Evolutionary conservation across 129 eudicot genomes (phyloP).

Genomic region (Flaveria bidentis): DNA sequence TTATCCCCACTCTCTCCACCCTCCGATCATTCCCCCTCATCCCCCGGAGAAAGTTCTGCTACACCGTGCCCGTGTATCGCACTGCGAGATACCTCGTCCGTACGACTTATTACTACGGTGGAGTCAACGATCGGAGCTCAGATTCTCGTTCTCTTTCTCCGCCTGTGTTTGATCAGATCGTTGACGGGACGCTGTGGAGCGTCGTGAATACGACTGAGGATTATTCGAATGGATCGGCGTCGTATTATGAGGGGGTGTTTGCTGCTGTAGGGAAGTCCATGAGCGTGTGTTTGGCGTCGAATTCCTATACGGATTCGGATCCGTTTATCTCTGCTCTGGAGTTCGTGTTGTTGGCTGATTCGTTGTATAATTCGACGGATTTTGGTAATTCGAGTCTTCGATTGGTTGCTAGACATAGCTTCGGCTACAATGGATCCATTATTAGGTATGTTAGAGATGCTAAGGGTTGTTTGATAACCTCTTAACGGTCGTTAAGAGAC

Average conservation of each 20-base stretch:
- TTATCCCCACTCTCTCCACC: conserved; percentile 48
- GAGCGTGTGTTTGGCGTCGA: conserved; percentile 84
- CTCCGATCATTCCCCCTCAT: conserved; percentile 68
- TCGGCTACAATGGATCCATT: conserved; percentile 63
- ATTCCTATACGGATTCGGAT: conserved; percentile 66
- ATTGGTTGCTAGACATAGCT: conserved; percentile 80
- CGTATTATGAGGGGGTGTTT: conserved; percentile 85
- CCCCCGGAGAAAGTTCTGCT: conserved; percentile 67
- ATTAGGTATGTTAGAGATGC: conserved; percentile 44
- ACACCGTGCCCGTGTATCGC: conserved; percentile 60
- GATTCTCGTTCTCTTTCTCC: conserved; percentile 27
- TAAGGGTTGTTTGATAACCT: no score
- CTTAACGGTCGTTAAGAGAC: no score
- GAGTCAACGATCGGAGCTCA: conserved; percentile 43
- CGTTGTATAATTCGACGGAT: conserved; percentile 82
- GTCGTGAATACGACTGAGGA: conserved; percentile 83
- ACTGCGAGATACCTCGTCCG: conserved; percentile 59
- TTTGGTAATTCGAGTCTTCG: conserved; percentile 52
- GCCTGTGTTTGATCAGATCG: conserved; percentile 90
- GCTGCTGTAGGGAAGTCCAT: conserved; percentile 57
- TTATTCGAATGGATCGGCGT: conserved; percentile 44
- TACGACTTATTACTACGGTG: conserved; percentile 81
- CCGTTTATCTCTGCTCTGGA: conserved; percentile 82
- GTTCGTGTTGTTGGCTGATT: conserved; percentile 54
- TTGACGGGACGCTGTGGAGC: conserved; percentile 84